Evolutionary conservation across 2,329 filamentous ascomycete genomes (phyloP).

Genomic region (Myriosclerotinia scirpicola): DNA sequence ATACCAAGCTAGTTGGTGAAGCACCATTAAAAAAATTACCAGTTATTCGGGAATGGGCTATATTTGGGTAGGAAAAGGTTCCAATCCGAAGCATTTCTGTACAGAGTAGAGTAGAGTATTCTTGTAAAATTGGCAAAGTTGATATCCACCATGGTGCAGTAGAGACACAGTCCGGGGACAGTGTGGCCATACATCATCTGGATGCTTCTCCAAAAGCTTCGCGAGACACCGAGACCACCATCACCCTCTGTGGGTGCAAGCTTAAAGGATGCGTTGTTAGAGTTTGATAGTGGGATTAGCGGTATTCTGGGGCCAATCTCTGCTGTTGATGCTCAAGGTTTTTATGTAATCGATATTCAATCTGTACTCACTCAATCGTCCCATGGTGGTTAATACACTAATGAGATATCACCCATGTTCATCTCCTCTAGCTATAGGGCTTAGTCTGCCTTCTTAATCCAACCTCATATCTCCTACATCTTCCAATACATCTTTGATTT

Average conservation of each 20-base stretch:
- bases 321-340: constrained; percentile 16
- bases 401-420: constrained; percentile 26
- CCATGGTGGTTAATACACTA: constrained; percentile 1
- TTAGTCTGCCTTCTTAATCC: constrained; percentile 24
- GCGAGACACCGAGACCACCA: too few relatives aligned
- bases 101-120: too few relatives aligned
- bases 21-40: neutral
- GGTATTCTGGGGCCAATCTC: constrained; percentile 24
- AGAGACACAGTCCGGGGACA: too few relatives aligned
- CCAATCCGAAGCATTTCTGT: too few relatives aligned
- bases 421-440: constrained; percentile 23
- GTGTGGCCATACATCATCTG: too few relatives aligned
- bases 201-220: too few relatives aligned
- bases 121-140: too few relatives aligned
- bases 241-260: too few relatives aligned
- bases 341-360: constrained; percentile 25
- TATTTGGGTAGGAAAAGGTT: neutral
- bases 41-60: constrained; percentile 7
- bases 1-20: neutral
- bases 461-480: neutral
- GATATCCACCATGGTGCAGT: too few relatives aligned
- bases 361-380: constrained; percentile 7
- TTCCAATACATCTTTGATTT: constrained; percentile 11
- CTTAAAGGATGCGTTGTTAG: constrained; percentile 11
- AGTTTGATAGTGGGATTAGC: constrained; percentile 26